Percentiles rank a stretch among this genome's conserved stretches.
Evolutionary conservation across 495 filamentous ascomycete species (phyloP).

Genomic region (Penicillium chermesinum): DNA sequence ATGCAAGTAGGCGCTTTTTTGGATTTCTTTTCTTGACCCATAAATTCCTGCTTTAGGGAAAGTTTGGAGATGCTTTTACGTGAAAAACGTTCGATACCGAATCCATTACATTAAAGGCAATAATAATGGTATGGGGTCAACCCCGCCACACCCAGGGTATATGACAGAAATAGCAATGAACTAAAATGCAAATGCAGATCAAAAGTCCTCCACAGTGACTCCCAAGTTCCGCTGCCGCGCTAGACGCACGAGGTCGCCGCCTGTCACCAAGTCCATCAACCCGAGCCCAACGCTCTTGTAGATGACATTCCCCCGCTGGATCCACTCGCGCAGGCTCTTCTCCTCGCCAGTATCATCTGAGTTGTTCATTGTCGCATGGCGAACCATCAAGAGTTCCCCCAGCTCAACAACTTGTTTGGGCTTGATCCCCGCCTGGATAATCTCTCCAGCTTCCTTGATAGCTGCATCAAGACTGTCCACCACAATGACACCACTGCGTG

Average conservation of each 20-base stretch:
- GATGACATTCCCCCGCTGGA: constrained; percentile 72
- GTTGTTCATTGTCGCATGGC: constrained; percentile 37
- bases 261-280: constrained; percentile 57
- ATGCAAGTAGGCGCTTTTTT: neutral
- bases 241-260: constrained; percentile 66
- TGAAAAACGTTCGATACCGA: constrained; percentile 3
- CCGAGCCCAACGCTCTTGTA: constrained; percentile 45
- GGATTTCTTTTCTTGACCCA: neutral
- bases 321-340: constrained; percentile 61
- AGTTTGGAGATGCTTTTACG: constrained; percentile 3
- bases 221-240: constrained; percentile 70
- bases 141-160: neutral
- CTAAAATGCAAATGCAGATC: constrained; percentile 4
- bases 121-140: neutral
- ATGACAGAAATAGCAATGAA: neutral
- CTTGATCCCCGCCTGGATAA: constrained; percentile 70
- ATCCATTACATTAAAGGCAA: neutral
- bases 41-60: neutral
- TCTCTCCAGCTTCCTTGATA: constrained; percentile 81
- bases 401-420: constrained; percentile 76
- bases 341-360: constrained; percentile 42
- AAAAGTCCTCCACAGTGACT: constrained; percentile 58
- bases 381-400: constrained; percentile 77
- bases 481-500: constrained; percentile 68
- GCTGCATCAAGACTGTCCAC: constrained; percentile 80